Conservation (phyloP, 2,329 filamentous ascomycete genomes). For the Sporothrix inflata region DNA sequence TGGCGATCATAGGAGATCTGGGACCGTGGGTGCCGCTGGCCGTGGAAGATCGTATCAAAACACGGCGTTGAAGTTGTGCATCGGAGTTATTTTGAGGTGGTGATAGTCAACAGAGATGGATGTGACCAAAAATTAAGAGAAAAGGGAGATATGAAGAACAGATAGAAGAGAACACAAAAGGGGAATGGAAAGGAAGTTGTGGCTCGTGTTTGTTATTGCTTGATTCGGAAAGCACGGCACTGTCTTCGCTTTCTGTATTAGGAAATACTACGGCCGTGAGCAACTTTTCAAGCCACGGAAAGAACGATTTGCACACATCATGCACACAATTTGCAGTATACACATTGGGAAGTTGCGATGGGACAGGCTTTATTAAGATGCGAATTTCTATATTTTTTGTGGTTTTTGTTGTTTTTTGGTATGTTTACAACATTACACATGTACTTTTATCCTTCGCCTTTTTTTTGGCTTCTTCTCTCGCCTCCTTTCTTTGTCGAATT, state of each 20-base stretch:
- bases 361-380: too few relatives aligned
- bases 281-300: background rate
- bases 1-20: constrained; percentile 1
- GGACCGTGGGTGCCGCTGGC: background rate
- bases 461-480: too few relatives aligned
- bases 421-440: too few relatives aligned
- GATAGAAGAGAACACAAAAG: background rate
- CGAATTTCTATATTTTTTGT: too few relatives aligned
- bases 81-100: background rate
- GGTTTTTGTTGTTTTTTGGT: too few relatives aligned
- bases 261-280: background rate
- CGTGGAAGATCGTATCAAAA: too few relatives aligned
- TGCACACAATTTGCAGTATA: background rate
- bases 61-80: background rate
- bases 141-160: background rate
- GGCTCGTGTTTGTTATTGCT: background rate
- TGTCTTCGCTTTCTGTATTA: background rate
- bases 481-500: too few relatives aligned
- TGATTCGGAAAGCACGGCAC: background rate
- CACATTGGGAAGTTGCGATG: background rate
- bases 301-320: background rate
- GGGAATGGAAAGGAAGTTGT: background rate
- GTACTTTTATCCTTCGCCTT: too few relatives aligned
- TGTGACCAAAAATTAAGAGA: background rate
- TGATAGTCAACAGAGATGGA: background rate